phyloP scores from a whole-genome alignment of 2,329 filamentous ascomycete species.

The Ceratocystis eucalypticola region DNA sequence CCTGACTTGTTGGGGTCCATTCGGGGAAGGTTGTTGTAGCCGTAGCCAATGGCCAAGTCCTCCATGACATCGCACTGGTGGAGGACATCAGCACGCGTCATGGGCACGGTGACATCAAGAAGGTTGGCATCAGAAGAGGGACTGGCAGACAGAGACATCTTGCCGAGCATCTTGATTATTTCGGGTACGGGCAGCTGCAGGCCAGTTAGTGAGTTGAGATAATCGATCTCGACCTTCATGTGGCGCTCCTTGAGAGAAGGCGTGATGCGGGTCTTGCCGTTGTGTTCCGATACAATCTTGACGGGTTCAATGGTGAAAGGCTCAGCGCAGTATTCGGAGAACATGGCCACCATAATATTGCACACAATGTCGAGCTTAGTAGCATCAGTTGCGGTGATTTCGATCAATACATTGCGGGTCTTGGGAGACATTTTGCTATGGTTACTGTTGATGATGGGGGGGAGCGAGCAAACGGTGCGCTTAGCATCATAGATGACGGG shows the following conservation, averaged over 20 bases:
- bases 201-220: constrained; percentile 87
- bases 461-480: constrained; percentile 75
- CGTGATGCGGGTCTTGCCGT: constrained; percentile 64
- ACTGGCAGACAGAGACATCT: constrained; percentile 76
- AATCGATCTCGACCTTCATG: constrained; percentile 74
- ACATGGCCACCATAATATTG: constrained; percentile 95
- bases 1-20: constrained; percentile 74
- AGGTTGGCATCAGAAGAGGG: constrained; percentile 50
- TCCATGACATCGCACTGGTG: constrained; percentile 99
- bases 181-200: constrained; percentile 59
- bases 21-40: constrained; percentile 89
- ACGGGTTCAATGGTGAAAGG: constrained; percentile 89
- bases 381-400: constrained; percentile 88
- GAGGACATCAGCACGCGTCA: constrained; percentile 84
- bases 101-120: constrained; percentile 69
- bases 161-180: constrained; percentile 66
- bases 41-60: constrained; percentile 90
- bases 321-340: constrained; percentile 78
- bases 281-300: constrained; percentile 84
- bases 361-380: constrained; percentile 94
- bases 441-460: constrained; percentile 94
- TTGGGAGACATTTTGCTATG: constrained; percentile 90
- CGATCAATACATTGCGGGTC: constrained; percentile 90
- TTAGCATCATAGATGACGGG: constrained; percentile 91
- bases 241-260: constrained; percentile 66